These are phyloP conservation scores for Leccinum variicolor DNA, from an alignment of 768 basidiomycete genomes.

Conservation along the genomic window DNA sequence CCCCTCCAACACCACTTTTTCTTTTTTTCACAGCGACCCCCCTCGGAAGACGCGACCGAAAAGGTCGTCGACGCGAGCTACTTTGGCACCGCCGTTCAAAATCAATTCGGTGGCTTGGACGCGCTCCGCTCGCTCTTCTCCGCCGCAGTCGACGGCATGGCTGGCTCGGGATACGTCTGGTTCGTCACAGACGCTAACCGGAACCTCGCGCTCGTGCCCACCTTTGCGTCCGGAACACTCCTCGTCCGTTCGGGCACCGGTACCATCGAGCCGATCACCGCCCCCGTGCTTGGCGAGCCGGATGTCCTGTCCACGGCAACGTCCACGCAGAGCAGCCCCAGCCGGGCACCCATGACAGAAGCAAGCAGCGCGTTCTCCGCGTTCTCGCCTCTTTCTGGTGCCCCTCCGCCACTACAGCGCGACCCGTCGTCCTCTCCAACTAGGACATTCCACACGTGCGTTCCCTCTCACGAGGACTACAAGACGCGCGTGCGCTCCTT, in stretches of 20 bases:
- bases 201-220: constrained; percentile 72
- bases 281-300: constrained; percentile 31
- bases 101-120: constrained; percentile 59
- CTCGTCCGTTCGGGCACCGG: constrained; percentile 63
- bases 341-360: constrained; percentile 18
- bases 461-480: constrained; percentile 2
- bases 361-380: constrained; percentile 34
- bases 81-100: constrained; percentile 21
- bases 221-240: constrained; percentile 86
- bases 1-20: not conserved
- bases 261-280: constrained; percentile 23
- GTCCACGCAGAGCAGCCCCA: not conserved
- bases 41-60: constrained; percentile 24
- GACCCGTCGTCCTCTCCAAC: constrained; percentile 28
- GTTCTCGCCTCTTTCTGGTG: constrained; percentile 44
- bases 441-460: constrained; percentile 29
- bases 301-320: not conserved
- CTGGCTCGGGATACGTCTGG: constrained; percentile 83
- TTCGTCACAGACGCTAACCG: constrained; percentile 68
- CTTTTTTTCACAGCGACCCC: constrained; percentile 26
- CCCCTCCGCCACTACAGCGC: constrained; percentile 29
- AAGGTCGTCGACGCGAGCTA: constrained; percentile 10
- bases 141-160: constrained; percentile 75
- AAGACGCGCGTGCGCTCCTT: constrained; percentile 24
- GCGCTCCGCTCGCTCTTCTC: constrained; percentile 74